These are phyloP conservation scores for Cinchona pubescens DNA, from an alignment of 257 asterid species.

Conservation along the genomic window DNA sequence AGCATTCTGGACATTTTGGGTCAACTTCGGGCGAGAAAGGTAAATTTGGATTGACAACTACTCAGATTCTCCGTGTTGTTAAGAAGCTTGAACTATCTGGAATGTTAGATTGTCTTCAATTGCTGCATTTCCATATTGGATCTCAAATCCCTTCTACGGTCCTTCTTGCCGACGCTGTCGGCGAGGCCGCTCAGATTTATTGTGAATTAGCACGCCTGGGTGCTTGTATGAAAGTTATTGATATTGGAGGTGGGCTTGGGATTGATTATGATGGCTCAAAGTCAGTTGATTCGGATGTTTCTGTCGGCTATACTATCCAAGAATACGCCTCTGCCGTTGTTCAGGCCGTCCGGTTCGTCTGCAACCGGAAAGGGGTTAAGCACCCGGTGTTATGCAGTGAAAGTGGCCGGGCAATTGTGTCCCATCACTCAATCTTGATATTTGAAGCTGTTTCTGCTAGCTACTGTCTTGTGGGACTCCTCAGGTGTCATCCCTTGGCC, in stretches of 20 bases:
- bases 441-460: conserved; percentile 74
- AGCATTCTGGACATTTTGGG: conserved; percentile 94
- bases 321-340: conserved; percentile 91
- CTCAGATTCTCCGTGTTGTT: conserved; percentile 81
- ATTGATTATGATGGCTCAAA: conserved; percentile 91
- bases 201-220: conserved; percentile 82
- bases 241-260: conserved; percentile 97
- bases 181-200: conserved; percentile 91
- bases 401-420: conserved; percentile 94
- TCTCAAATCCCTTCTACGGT: conserved; percentile 87
- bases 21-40: conserved; percentile 98
- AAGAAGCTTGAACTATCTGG: conserved; percentile 54
- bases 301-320: conserved; percentile 64
- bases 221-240: conserved; percentile 74
- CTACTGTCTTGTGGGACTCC: conserved; percentile 38
- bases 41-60: conserved; percentile 78
- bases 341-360: conserved; percentile 53
- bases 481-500: conserved; percentile 40
- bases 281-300: conserved; percentile 72
- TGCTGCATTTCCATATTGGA: conserved; percentile 94
- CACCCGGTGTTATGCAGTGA: conserved; percentile 93
- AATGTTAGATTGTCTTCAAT: conserved; percentile 84
- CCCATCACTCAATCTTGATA: conserved; percentile 84
- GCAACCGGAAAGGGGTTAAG: conserved; percentile 60
- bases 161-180: conserved; percentile 71